Evolutionary conservation across 352 stramenopile genomes (phyloP), one percentile per base, ranked within the genome.

Genomic region (Globisporangium orthogonon): DNA sequence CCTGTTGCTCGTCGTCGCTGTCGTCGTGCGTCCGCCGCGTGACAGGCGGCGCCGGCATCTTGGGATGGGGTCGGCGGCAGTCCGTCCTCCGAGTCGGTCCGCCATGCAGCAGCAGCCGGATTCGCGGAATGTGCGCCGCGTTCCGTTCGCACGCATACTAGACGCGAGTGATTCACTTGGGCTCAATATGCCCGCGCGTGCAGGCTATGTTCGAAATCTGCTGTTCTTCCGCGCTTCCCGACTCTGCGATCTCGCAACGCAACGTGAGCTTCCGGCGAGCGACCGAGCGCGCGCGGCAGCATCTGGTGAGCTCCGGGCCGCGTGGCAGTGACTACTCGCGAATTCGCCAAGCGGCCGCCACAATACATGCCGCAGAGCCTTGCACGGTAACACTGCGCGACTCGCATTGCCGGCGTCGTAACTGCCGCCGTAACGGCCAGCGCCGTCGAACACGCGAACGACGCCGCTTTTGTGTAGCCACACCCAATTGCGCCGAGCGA

Each of bases 401-500:
- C 23, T 23, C 23, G 23, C 23, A 23, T 23, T 37, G 33, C 4
- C 23, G 10, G 33, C 33, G 33, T 37, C 11, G 37, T 17, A 40
- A 11, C 35, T 40, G 35, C 35, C 7, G 7, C 7, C 35, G 37
- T 15, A 43, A 43, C 37, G 37, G 37, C 37, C 23, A 23, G 23
- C 23, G 23, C 23, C 23, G 23, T 23, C 23, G 23, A 23, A 23
- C 23, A 23, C 23, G 23, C 23, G 23, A 23, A 23, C 23, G 23
- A 23, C 23, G 23, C 23, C 23, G 23, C 23, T 23, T 23, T 23
- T 23, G 23, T 23, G 23, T 23, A 23, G 23, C 23, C 23, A 23
- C 23, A 23, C 23, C 23, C 23, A 23, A 23, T 23, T 23, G 17
- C 7, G 30, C 17, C 29, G 23, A 4, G 30, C 39, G 66, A 76